phyloP scores from a whole-genome alignment of 305 asterid species.

The Caryopteris hybrid region DNA sequence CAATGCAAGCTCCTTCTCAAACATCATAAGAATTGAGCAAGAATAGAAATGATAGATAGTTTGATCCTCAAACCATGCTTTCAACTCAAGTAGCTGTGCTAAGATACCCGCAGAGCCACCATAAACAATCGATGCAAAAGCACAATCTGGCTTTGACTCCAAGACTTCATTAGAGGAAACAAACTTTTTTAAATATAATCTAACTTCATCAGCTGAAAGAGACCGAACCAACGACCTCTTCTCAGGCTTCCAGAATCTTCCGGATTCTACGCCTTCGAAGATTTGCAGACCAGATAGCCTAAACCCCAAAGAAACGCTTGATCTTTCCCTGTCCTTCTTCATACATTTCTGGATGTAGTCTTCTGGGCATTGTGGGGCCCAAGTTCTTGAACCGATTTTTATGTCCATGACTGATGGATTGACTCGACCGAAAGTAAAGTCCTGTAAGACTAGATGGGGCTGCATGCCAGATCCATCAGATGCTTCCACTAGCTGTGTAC shows the following conservation, averaged over 20 bases:
- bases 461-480: slow-evolving; percentile 62
- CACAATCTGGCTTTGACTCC: slow-evolving; percentile 45
- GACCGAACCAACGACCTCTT: slow-evolving; percentile 30
- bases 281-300: slow-evolving; percentile 61
- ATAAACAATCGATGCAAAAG: slow-evolving; percentile 58
- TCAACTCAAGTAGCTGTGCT: slow-evolving; percentile 71
- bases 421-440: slow-evolving; percentile 30
- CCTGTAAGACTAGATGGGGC: slow-evolving; percentile 55
- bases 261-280: slow-evolving; percentile 31
- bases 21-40: slow-evolving; percentile 58
- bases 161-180: slow-evolving; percentile 44
- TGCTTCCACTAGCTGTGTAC: slow-evolving; percentile 64
- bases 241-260: slow-evolving; percentile 51
- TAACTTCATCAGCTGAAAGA: slow-evolving; percentile 43
- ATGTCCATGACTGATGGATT: slow-evolving; percentile 66
- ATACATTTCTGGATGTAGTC: slow-evolving; percentile 50
- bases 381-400: slow-evolving; percentile 68
- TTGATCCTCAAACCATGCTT: slow-evolving; percentile 89
- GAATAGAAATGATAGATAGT: slow-evolving; percentile 64
- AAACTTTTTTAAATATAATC: slow-evolving; percentile 37
- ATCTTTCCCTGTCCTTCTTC: slow-evolving; percentile 46
- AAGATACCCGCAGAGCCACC: slow-evolving; percentile 66
- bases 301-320: slow-evolving; percentile 52
- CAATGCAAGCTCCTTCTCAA: slow-evolving; percentile 45
- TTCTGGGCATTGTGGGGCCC: slow-evolving; percentile 51